Evolutionary conservation across 371 early-diverging fungal genomes (phyloP), one percentile per base, ranked within the genome.

Genomic region (Syncephalastrum racemosum): DNA sequence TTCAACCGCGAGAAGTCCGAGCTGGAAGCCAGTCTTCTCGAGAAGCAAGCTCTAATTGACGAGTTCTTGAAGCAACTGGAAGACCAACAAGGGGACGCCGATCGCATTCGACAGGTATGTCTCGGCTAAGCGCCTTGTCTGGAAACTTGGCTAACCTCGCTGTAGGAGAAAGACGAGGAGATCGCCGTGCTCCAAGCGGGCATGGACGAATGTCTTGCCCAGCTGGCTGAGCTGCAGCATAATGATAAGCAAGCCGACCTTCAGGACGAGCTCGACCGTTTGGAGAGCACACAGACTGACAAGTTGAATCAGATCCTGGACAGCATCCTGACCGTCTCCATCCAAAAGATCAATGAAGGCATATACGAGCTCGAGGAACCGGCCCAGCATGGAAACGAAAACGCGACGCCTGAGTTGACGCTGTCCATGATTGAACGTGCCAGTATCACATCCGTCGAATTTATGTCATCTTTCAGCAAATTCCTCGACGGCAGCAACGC

Each of bases 171-270:
- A 70, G 93, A 95, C 58, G 96, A 95, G 56, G 98, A 97, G 57
- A 82, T 91, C 52, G 84, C 87, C 4, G 90, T 95, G 1, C 76
- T 95, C 24, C 94, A 95, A 73, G 89, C 92, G n/a, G 94, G 93
- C 31, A 84, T 98, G 84, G 98, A 97, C 72, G 96, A 98, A 77
- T 91, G 93, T 50, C 77, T 98, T 54, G 59, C 87, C 25, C 93
- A 94, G 56, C 74, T 98, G 60, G 85, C 90, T 15, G 83, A 89
- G 53, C 61, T 91, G 58, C 90, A 92, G 69, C 80, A 89, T 59
- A 65, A 67, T 56, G 77, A 77, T 46, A 71, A 75, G 46, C 85
- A 86, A 50, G 73, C 74, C 46, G 82, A 80, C 53, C 75, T 92
- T 40, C 83, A 88, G 62, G 84, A 80, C 22, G 79, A 84, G 50